Evolutionary conservation across 2,329 filamentous ascomycete genomes (phyloP).

Genomic region (Lasiodiplodia theobromae): DNA sequence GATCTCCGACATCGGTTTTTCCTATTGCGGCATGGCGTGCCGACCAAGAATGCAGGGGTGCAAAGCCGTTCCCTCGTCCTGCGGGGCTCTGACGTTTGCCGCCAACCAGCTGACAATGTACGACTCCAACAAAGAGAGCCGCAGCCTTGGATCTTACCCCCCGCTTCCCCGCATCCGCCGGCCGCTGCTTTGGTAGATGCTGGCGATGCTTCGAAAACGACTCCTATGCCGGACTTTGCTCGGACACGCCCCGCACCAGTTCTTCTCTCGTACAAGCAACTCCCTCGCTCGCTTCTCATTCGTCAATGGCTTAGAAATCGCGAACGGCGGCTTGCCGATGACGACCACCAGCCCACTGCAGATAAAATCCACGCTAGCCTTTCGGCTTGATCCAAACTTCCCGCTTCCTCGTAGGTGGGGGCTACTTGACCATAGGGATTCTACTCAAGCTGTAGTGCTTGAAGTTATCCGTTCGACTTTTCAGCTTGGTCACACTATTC

Average conservation of each 20-base stretch:
- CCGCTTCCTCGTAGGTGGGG: neutral
- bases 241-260: neutral
- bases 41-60: constrained; percentile 1
- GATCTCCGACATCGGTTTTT: constrained; percentile 20
- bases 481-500: no score
- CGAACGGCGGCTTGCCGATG: neutral
- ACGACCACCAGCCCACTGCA: neutral
- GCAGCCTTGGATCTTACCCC: neutral
- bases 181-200: neutral
- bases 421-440: no score
- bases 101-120: neutral
- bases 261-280: neutral
- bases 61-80: neutral
- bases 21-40: constrained; percentile 19
- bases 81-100: neutral
- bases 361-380: neutral
- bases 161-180: neutral
- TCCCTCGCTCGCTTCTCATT: neutral
- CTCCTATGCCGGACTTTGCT: neutral
- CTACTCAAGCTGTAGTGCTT: no score
- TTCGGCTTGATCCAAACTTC: constrained; percentile 4
- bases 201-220: neutral
- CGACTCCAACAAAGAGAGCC: neutral
- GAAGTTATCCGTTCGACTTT: no score
- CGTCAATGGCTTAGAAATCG: neutral